phyloP scores from a whole-genome alignment of 805 yeast genomes.

The Cephaloascus albidus region DNA sequence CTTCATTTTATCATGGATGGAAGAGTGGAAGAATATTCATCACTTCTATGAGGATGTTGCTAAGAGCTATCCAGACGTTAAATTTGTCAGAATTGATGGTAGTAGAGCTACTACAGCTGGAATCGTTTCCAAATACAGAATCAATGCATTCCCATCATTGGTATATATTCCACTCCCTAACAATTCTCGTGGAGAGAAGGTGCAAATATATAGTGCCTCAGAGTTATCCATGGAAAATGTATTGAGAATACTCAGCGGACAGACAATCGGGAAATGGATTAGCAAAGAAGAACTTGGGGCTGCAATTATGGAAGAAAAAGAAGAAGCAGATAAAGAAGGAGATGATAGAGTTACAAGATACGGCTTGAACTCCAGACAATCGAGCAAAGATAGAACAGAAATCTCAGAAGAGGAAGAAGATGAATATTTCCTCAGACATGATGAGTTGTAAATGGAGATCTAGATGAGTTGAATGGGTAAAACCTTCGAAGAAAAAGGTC shows the following conservation, averaged over 20 bases:
- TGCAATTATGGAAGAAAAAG: no score
- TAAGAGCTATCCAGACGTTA: background rate
- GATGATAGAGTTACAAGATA: no score
- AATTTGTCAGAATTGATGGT: conserved; percentile 15
- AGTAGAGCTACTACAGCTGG: conserved; percentile 13
- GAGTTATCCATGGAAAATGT: background rate
- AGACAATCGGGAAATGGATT: conserved; percentile 4
- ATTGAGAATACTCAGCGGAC: background rate
- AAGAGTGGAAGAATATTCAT: conserved; percentile 18
- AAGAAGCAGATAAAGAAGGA: no score
- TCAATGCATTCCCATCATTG: conserved; percentile 19
- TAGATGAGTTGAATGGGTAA: no score
- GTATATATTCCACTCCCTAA: conserved; percentile 11
- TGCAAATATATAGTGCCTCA: background rate
- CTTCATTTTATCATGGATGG: conserved; percentile 26
- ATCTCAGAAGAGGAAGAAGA: conserved; percentile 10
- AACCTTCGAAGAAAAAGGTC: no score
- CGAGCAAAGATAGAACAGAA: background rate
- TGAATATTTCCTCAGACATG: conserved; percentile 12
- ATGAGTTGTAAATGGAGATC: no score
- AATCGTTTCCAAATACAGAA: conserved; percentile 14
- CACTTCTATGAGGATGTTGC: conserved; percentile 19
- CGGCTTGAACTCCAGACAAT: no score
- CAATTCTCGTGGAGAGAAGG: background rate
- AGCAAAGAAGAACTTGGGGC: no score